A percentile compares a stretch with the other conserved stretches of the same genome.
Conservation (phyloP, 495 filamentous ascomycete genomes). For the Platismatia glauca region DNA sequence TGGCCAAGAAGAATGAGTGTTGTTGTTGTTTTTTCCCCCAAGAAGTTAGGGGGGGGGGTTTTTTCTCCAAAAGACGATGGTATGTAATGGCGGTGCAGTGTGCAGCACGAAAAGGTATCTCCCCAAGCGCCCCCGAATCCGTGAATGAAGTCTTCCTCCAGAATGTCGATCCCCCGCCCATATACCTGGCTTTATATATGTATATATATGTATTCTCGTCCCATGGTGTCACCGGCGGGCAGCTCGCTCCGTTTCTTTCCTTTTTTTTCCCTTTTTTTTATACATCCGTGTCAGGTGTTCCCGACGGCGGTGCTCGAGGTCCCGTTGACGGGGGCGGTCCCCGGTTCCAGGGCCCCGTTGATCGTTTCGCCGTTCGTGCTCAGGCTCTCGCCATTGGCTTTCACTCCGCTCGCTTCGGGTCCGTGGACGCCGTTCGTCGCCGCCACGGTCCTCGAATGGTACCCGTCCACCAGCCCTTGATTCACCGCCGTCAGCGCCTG, state of each 20-base stretch:
- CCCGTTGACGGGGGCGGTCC: background rate
- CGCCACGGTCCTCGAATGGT: background rate
- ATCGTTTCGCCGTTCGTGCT: background rate
- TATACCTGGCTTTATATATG: background rate
- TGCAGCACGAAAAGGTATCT: background rate
- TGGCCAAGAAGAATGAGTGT: too few species aligned
- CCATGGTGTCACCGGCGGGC: background rate
- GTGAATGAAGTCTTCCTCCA: too few species aligned
- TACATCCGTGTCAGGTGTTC: background rate
- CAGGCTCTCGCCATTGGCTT: background rate
- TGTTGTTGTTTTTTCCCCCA: too few species aligned
- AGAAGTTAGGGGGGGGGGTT: too few species aligned
- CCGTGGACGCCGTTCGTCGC: background rate
- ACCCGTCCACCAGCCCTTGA: slow-evolving; percentile 24
- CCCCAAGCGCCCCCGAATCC: background rate
- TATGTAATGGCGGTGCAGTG: too few species aligned
- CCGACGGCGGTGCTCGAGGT: background rate
- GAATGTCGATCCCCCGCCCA: background rate
- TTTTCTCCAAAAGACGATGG: too few species aligned
- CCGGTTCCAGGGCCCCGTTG: background rate
- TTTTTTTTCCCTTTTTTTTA: too few species aligned
- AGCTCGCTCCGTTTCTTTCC: background rate
- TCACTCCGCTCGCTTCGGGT: background rate
- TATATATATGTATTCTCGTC: background rate
- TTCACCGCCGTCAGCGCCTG: slow-evolving; percentile 60